Conservation (phyloP, 768 basidiomycete genomes). For the Panellus pusillus region DNA sequence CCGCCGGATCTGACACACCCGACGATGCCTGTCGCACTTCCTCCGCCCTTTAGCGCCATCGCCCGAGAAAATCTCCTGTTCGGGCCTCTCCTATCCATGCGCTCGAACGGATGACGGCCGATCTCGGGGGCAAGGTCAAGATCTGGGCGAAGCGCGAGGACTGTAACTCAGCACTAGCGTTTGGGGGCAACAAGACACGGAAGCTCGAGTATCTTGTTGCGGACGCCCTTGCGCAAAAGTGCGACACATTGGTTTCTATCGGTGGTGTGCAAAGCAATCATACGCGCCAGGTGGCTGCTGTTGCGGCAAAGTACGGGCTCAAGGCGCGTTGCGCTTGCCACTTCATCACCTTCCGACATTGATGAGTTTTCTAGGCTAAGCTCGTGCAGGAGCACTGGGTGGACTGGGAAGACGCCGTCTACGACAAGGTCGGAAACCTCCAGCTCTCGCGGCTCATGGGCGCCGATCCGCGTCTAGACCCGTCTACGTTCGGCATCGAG, state of each 20-base stretch:
- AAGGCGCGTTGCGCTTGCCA: slow-evolving; percentile 10
- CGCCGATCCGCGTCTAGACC: slow-evolving; percentile 22
- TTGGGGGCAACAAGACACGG: slow-evolving; percentile 28
- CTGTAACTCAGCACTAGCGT: slow-evolving; percentile 25
- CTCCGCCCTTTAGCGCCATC: slow-evolving; percentile 21
- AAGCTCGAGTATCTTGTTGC: slow-evolving; percentile 26
- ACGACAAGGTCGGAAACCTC: slow-evolving; percentile 25
- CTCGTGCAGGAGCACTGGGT: slow-evolving; percentile 29
- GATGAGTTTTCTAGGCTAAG: slow-evolving; percentile 16
- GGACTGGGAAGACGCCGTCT: slow-evolving; percentile 21
- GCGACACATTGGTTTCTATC: slow-evolving; percentile 26
- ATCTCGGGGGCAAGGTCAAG: slow-evolving; percentile 22
- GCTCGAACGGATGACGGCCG: slow-evolving; percentile 23
- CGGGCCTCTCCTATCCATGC: slow-evolving; percentile 24
- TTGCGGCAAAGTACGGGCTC: slow-evolving; percentile 25
- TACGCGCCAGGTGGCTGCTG: slow-evolving; percentile 28
- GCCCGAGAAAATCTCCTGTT: slow-evolving; percentile 24
- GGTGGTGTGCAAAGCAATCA: slow-evolving; percentile 29
- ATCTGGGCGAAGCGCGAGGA: slow-evolving; percentile 29
- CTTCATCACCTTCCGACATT: too few species aligned
- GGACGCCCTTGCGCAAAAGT: slow-evolving; percentile 22
- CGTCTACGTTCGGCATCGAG: slow-evolving; percentile 25
- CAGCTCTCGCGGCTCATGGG: slow-evolving; percentile 28
- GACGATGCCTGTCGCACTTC: slow-evolving; percentile 13
- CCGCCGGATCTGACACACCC: not conserved